Evolutionary conservation across 2,329 filamentous ascomycete genomes (phyloP), one percentile per base, ranked within the genome.

Genomic region (Epichloe gansuensis): DNA sequence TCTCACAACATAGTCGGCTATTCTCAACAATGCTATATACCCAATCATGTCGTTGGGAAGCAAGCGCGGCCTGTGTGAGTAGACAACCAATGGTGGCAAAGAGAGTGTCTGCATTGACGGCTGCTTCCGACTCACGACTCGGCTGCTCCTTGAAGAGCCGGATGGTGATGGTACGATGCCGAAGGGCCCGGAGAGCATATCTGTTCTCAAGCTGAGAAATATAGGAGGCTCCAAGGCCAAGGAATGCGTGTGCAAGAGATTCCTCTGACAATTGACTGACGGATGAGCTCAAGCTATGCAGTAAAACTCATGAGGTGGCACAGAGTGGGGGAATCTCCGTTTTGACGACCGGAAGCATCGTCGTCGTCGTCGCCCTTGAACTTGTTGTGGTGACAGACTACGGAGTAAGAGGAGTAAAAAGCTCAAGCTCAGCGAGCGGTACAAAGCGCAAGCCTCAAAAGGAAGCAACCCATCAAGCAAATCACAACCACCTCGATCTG

Each of bases 41-140:
- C 71, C 68, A 21, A 55, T 56, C 64, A 71, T 69, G 47, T 67
- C 65, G 9, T 69, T 64, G 2, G 63, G 57, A 59, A 71, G 61
- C 41, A 68, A 68, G 64, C 0, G 60, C 62, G 2, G 67, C 62
- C 50, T 70, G 68, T 17, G 67, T 65, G 3, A 63, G 54, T 5
- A 70, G 60, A 3, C 67, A 65, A 31, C 70, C 53, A 25, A 67
- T 57, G 4, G 68, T 57, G 11, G 61, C 68, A 49, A 66, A 65
- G 5, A 67, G 55, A 11, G 67, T 68, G 55, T 71, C 68, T 12
- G 60, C 63, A n/a, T 67, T 64, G 12, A 60, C 59, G 1, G 53
- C 51, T 5, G 58, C 62, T 51, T 60, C 51, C 46, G 62, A 48
- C 21, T 60, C 55, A 42, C 58, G 50, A 9, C 54, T 55, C 3